These are phyloP conservation scores for Botryotinia convoluta DNA, from an alignment of 2,329 filamentous ascomycete genomes.

Conservation along the genomic window DNA sequence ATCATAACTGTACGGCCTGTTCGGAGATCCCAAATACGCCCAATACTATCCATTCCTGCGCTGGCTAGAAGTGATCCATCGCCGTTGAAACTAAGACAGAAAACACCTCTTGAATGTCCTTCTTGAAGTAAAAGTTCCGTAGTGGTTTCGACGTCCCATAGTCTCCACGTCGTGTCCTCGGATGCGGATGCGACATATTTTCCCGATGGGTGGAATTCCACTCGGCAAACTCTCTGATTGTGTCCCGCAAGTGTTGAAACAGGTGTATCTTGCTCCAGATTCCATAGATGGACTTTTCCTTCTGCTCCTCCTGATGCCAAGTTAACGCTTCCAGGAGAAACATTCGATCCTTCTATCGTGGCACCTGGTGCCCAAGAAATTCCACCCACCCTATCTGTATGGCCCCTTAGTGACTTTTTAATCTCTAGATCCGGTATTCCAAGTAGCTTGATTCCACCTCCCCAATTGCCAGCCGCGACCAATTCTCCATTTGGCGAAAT, in stretches of 20 bases:
- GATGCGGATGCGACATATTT: constrained; percentile 88
- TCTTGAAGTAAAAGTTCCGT: constrained; percentile 86
- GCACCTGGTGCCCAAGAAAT: constrained; percentile 86
- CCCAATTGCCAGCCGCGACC: constrained; percentile 90
- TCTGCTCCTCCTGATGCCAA: constrained; percentile 89
- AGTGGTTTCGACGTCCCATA: constrained; percentile 89
- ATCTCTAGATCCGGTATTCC: constrained; percentile 78
- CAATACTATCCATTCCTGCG: constrained; percentile 92
- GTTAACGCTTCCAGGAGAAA: constrained; percentile 74
- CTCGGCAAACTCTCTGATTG: constrained; percentile 79
- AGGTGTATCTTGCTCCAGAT: constrained; percentile 79
- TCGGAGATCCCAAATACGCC: constrained; percentile 90
- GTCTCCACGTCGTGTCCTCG: constrained; percentile 92
- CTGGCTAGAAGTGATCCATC: constrained; percentile 90
- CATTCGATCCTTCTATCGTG: constrained; percentile 66
- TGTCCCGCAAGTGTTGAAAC: constrained; percentile 80
- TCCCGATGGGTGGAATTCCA: constrained; percentile 93
- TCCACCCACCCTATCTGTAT: constrained; percentile 86
- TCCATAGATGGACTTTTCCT: constrained; percentile 86
- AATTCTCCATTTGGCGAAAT: constrained; percentile 83
- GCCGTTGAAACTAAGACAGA: constrained; percentile 81
- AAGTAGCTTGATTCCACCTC: constrained; percentile 81
- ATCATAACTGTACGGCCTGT: constrained; percentile 95
- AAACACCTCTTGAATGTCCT: constrained; percentile 92
- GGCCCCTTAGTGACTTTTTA: constrained; percentile 73